Evolutionary conservation across 2,329 filamentous ascomycete genomes (phyloP).

Genomic region (Sclerotinia trifoliorum): DNA sequence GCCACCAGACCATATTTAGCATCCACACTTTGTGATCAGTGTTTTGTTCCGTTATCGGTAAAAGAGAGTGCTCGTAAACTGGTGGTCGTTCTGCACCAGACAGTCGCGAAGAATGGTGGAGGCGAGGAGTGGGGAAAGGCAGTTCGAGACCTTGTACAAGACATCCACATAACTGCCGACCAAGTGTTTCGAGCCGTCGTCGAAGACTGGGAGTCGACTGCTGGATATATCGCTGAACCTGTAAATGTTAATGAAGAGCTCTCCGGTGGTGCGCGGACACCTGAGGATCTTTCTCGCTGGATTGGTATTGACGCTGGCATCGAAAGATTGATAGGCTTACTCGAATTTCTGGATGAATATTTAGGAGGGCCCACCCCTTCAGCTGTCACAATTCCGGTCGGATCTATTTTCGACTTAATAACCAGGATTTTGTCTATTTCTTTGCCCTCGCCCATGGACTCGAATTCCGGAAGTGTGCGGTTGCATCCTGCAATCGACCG

Average conservation of each 20-base stretch:
- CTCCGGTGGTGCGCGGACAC: slow-evolving; percentile 46
- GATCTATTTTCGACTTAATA: slow-evolving; percentile 65
- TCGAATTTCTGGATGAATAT: slow-evolving; percentile 63
- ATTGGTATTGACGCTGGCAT: slow-evolving; percentile 70
- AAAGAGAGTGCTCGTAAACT: slow-evolving; percentile 61
- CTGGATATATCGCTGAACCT: slow-evolving; percentile 48
- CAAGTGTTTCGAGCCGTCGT: slow-evolving; percentile 74
- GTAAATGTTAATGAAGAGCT: slow-evolving; percentile 50
- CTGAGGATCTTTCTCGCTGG: slow-evolving; percentile 66
- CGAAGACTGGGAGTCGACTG: slow-evolving; percentile 76
- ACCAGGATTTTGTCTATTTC: slow-evolving; percentile 68
- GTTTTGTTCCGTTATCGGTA: slow-evolving; percentile 52
- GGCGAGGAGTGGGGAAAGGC: slow-evolving; percentile 76
- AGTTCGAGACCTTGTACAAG: slow-evolving; percentile 59
- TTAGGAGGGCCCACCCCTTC: slow-evolving; percentile 63
- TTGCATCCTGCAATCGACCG: slow-evolving; percentile 71
- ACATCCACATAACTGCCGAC: slow-evolving; percentile 70
- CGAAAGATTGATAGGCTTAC: slow-evolving; percentile 64
- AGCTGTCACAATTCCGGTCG: slow-evolving; percentile 65
- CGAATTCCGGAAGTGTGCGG: slow-evolving; percentile 44
- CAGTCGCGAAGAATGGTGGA: slow-evolving; percentile 74
- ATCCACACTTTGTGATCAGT: slow-evolving; percentile 56
- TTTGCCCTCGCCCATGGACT: slow-evolving; percentile 44
- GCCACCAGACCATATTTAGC: slow-evolving; percentile 61
- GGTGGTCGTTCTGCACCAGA: slow-evolving; percentile 71